Conservation (phyloP, 257 asterid genomes). For the Lavandula angustifolia region DNA sequence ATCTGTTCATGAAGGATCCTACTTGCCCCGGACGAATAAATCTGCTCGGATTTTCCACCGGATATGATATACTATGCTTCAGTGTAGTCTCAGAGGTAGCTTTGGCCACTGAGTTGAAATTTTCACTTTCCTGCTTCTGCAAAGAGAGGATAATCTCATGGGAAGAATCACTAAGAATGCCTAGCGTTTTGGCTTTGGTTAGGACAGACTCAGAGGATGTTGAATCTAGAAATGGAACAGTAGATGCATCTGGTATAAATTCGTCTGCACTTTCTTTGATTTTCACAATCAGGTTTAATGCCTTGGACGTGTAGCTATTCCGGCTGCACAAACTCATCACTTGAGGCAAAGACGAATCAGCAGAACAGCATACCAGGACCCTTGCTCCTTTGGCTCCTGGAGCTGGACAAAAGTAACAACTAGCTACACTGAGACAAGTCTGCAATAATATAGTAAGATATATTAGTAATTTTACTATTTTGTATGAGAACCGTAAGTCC, state of each 20-base stretch:
- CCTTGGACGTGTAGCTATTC: constrained; percentile 33
- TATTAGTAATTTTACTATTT: constrained; percentile 14
- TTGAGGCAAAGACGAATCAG: constrained; percentile 47
- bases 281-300: constrained; percentile 48
- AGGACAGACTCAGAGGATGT: constrained; percentile 57
- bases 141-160: constrained; percentile 51
- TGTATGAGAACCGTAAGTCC: background rate
- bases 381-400: constrained; percentile 90
- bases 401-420: constrained; percentile 91
- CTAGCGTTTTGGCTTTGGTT: constrained; percentile 59
- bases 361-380: constrained; percentile 63
- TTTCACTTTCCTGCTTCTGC: constrained; percentile 61
- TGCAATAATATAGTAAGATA: constrained; percentile 38
- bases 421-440: constrained; percentile 79
- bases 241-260: constrained; percentile 35
- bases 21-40: constrained; percentile 52
- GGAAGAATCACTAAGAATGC: constrained; percentile 62
- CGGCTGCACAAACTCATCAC: constrained; percentile 40
- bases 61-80: constrained; percentile 33
- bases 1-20: constrained; percentile 84
- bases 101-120: constrained; percentile 48
- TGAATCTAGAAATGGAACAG: constrained; percentile 44
- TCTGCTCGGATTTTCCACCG: constrained; percentile 27
- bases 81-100: constrained; percentile 28
- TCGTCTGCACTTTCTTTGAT: constrained; percentile 42